Percentiles rank a stretch among this genome's conserved stretches.
These are phyloP conservation scores for Trichoderma harzianum DNA, from an alignment of 2,329 filamentous ascomycete genomes.

Conservation along the genomic window DNA sequence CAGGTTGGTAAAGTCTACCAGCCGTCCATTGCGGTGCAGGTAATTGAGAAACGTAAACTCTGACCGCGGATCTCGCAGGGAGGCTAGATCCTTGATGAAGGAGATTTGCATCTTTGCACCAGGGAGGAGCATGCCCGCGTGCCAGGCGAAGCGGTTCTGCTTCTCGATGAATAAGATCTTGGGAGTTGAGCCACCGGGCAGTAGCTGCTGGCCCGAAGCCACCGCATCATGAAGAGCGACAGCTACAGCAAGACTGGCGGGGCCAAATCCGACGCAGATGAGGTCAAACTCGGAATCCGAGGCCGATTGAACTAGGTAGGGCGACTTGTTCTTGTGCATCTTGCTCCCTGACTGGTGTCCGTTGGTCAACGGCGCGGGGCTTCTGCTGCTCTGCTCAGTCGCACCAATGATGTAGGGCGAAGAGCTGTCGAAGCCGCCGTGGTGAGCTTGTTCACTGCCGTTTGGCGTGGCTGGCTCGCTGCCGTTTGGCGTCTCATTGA, in stretches of 20 bases:
- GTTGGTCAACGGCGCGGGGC: constrained; percentile 19
- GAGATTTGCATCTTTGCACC: constrained; percentile 97
- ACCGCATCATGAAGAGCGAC: constrained; percentile 83
- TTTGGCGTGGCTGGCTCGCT: constrained; percentile 22
- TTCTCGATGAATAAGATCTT: constrained; percentile 86
- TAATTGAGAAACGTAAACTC: constrained; percentile 97
- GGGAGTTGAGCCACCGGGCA: constrained; percentile 47
- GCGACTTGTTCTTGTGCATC: constrained; percentile 19
- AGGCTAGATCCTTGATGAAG: constrained; percentile 94
- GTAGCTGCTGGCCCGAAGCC: constrained; percentile 45
- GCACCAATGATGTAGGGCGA: constrained; percentile 1
- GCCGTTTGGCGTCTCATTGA: constrained; percentile 23
- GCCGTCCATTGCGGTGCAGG: constrained; percentile 73
- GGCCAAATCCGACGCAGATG: constrained; percentile 88
- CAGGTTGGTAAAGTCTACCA: constrained; percentile 88
- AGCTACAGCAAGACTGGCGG: constrained; percentile 83
- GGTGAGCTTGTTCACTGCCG: constrained; percentile 16
- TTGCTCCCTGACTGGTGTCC: constrained; percentile 16
- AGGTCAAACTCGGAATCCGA: constrained; percentile 73
- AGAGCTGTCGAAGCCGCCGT: background rate
- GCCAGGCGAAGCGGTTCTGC: constrained; percentile 82
- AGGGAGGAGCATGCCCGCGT: constrained; percentile 90
- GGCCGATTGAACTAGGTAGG: constrained; percentile 47
- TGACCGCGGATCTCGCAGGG: constrained; percentile 79
- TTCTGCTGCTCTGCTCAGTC: constrained; percentile 15